Conservation (phyloP, 345 rosid species). For the Sonneratia caseolaris region DNA sequence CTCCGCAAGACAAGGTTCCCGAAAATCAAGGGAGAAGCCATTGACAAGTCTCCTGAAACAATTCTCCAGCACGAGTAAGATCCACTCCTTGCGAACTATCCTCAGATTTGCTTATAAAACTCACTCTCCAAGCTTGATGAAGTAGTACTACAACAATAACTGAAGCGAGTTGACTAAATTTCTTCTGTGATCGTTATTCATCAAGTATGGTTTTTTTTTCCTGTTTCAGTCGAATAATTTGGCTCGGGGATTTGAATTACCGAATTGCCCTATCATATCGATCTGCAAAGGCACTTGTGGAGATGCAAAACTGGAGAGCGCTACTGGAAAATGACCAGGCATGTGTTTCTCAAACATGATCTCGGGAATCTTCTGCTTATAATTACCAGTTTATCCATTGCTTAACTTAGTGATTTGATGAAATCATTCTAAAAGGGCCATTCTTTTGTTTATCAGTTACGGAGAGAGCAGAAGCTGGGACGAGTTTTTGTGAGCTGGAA, state of each 20-base stretch:
- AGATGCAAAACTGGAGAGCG: conserved; percentile 99
- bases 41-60: conserved; percentile 83
- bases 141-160: no score
- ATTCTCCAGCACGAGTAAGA: conserved; percentile 95
- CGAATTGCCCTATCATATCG: conserved; percentile 94
- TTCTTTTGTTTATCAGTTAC: conserved; percentile 40
- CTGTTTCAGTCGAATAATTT: conserved; percentile 68
- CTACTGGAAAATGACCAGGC: conserved; percentile 91
- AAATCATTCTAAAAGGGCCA: conserved; percentile 12
- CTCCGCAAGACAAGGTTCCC: conserved; percentile 94
- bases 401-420: neutral
- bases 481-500: conserved; percentile 86
- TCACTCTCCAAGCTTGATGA: neutral
- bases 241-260: conserved; percentile 97
- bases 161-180: no score
- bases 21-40: conserved; percentile 38
- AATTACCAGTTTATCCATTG: neutral
- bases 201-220: neutral
- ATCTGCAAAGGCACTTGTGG: conserved; percentile 93
- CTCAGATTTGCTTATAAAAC: neutral
- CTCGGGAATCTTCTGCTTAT: neutral
- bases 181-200: neutral
- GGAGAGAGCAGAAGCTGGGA: conserved; percentile 83
- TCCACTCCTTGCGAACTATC: neutral
- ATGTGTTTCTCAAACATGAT: conserved; percentile 13